phyloP scores from a whole-genome alignment of 768 basidiomycete species.

The Hemileccinum impolitum region DNA sequence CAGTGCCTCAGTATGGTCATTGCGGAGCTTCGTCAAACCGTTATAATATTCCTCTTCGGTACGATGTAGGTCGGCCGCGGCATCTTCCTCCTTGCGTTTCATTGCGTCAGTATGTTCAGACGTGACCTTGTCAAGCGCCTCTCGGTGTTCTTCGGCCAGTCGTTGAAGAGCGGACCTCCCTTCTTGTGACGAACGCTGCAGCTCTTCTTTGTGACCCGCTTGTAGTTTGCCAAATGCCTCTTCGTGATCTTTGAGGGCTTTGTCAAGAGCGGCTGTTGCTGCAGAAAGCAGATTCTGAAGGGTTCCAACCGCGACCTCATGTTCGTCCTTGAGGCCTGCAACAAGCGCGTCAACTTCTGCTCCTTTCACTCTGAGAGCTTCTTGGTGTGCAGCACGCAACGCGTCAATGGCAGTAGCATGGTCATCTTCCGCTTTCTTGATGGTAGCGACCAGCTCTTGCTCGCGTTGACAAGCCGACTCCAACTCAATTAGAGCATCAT shows the following conservation, averaged over 20 bases:
- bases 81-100: constrained; percentile 60
- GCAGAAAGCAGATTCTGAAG: constrained; percentile 45
- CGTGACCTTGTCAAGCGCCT: constrained; percentile 42
- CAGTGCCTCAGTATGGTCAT: constrained; percentile 64
- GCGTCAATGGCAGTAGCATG: constrained; percentile 48
- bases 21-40: constrained; percentile 70
- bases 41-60: constrained; percentile 85
- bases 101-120: constrained; percentile 53
- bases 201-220: constrained; percentile 49
- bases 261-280: constrained; percentile 42
- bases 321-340: constrained; percentile 46
- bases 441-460: constrained; percentile 45
- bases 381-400: constrained; percentile 45
- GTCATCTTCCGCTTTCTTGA: constrained; percentile 48
- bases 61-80: constrained; percentile 53
- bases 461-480: constrained; percentile 59
- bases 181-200: constrained; percentile 53
- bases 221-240: constrained; percentile 55
- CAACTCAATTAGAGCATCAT: constrained; percentile 47
- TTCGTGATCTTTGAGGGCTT: constrained; percentile 56
- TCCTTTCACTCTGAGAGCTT: constrained; percentile 39
- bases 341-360: constrained; percentile 42
- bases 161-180: constrained; percentile 47
- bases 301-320: constrained; percentile 37
- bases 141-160: constrained; percentile 54